Percentiles rank a stretch among this genome's conserved stretches.
Evolutionary conservation across 768 basidiomycete genomes (phyloP).

Genomic region (Lyophyllum semitale): DNA sequence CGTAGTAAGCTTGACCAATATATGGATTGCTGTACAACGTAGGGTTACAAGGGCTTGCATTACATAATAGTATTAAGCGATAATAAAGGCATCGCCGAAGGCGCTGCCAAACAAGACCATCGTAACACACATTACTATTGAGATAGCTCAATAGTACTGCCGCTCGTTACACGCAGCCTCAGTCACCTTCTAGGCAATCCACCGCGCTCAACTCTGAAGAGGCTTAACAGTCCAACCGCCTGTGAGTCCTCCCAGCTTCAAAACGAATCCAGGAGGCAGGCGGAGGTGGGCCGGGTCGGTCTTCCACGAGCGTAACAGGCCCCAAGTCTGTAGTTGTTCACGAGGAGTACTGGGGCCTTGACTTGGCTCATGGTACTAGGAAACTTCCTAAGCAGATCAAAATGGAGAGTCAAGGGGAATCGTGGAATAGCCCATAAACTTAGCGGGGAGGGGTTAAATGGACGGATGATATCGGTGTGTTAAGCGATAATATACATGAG

Average conservation of each 20-base stretch:
- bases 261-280: constrained; percentile 57
- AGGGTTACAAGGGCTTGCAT: no score
- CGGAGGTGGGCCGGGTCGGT: constrained; percentile 39
- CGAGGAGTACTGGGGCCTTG: constrained; percentile 55
- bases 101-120: no score
- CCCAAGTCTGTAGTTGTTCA: constrained; percentile 39
- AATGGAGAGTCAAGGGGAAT: background rate
- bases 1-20: no score
- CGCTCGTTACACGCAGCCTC: no score
- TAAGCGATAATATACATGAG: background rate
- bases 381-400: no score
- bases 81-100: no score
- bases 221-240: constrained; percentile 44
- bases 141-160: no score
- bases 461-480: background rate
- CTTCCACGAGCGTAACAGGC: constrained; percentile 79
- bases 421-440: background rate
- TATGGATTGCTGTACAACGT: no score
- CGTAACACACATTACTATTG: no score
- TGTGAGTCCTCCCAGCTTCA: constrained; percentile 50
- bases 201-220: constrained; percentile 64
- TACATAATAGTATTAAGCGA: no score
- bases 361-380: constrained; percentile 55
- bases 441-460: background rate
- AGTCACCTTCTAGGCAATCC: constrained; percentile 16